Evolutionary conservation across 1,284 basidiomycete genomes (phyloP), one percentile per base, ranked within the genome.

Genomic region (Golubevia sp.): DNA sequence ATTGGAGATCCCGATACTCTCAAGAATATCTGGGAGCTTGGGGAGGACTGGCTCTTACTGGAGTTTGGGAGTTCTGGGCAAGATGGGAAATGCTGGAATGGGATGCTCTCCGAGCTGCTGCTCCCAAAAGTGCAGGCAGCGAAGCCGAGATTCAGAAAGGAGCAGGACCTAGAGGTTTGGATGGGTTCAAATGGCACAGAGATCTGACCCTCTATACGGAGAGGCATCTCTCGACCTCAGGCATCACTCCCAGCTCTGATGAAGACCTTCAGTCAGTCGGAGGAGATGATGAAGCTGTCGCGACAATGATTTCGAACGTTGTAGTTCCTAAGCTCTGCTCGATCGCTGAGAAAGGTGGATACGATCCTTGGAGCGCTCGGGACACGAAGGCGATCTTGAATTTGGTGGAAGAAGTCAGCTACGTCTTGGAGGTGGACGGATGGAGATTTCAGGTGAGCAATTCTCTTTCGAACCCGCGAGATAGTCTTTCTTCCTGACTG

Each of bases 51-150:
- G 76, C 76, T 0, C 61, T 82, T 1, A 70, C 73, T 0, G 69
- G 68, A 55, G 71, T 74, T 8, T 80, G 77, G 79, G 73, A 79
- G 26, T 79, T 77, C 49, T 82, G 73, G 57, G 71, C 71, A 2
- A 65, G 79, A 0, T 58, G 59, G 3, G 76, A 80, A 58, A 25
- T 76, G 26, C 59, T 66, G 0, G 52, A 62, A 1, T 79, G 74
- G 73, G 69, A 76, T 11, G 55, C 63, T 0, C 55, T 73, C 8
- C 34, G 30, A 8, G 23, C 21, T 21, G 61, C 58, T 1, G 34
- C 56, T 15, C 21, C 3, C 13, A 30, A 26, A 53, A 23, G 52
- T 34, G 20, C 34, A 53, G 34, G 24, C 25, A 27, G 49, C 30
- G 25, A 38, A 56, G 3, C 3, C 8, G 55, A 56, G 5, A 38